These are phyloP conservation scores for Mucor velutinosus DNA, from an alignment of 371 early-diverging fungal genomes.

Conservation along the genomic window DNA sequence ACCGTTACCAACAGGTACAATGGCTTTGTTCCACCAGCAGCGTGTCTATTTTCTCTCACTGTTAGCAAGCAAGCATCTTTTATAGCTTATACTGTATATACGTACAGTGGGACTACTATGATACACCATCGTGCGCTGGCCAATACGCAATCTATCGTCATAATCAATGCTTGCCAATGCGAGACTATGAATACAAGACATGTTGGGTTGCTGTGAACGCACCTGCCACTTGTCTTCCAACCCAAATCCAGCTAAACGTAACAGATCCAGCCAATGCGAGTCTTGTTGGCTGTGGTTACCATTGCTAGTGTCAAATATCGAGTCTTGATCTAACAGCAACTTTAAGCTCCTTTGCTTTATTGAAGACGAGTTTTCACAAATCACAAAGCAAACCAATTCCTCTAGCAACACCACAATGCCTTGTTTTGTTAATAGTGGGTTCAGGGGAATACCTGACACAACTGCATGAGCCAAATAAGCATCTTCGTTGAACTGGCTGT, in stretches of 20 bases:
- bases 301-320: conserved; percentile 67
- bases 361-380: background rate
- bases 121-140: conserved; percentile 71
- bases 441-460: conserved; percentile 9
- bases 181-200: conserved; percentile 64
- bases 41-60: too few species aligned
- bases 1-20: conserved; percentile 42
- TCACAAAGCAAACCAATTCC: conserved; percentile 30
- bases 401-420: conserved; percentile 28
- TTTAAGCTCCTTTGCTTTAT: conserved; percentile 56
- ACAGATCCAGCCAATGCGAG: conserved; percentile 75
- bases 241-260: conserved; percentile 77
- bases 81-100: background rate
- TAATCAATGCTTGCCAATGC: conserved; percentile 59
- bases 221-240: conserved; percentile 77
- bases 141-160: conserved; percentile 56
- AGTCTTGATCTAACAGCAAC: conserved; percentile 54
- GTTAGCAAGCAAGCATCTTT: too few species aligned
- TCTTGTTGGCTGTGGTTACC: conserved; percentile 35
- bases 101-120: conserved; percentile 78
- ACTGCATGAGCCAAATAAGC: conserved; percentile 16
- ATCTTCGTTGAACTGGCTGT: conserved; percentile 12
- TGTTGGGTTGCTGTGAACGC: conserved; percentile 69
- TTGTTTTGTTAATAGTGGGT: conserved; percentile 23
- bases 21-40: conserved; percentile 69